Conservation (phyloP, 2,329 filamentous ascomycete genomes). For the Hypocrella siamensis region DNA sequence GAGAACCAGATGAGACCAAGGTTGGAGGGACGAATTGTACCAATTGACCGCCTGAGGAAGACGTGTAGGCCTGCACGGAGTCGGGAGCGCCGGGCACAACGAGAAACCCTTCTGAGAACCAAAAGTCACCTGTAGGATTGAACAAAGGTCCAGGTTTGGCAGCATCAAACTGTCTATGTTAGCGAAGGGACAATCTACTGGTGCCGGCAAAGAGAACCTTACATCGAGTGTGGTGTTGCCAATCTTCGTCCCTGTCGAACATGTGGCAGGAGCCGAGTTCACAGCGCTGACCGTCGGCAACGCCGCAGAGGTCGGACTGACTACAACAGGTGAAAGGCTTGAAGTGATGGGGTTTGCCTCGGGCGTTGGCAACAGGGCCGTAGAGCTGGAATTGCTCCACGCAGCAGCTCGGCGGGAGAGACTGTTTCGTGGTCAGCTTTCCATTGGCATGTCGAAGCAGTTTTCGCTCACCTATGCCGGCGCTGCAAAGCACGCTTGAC, state of each 20-base stretch:
- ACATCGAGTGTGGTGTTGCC: constrained; percentile 23
- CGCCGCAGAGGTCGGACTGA: neutral
- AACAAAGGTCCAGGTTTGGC: constrained; percentile 20
- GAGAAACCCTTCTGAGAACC: constrained; percentile 26
- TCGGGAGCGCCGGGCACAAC: constrained; percentile 19
- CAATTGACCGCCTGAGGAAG: constrained; percentile 23
- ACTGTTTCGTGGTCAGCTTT: constrained; percentile 6
- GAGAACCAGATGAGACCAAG: constrained; percentile 11
- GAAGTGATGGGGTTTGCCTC: neutral
- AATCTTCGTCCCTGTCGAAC: constrained; percentile 14
- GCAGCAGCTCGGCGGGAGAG: constrained; percentile 3
- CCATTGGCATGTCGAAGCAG: neutral
- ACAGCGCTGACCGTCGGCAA: constrained; percentile 1
- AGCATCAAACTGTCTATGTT: constrained; percentile 19
- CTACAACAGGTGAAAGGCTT: neutral
- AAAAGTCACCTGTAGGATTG: constrained; percentile 22
- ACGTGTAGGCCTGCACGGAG: constrained; percentile 15
- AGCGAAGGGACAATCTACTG: constrained; percentile 2
- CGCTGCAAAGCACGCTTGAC: constrained; percentile 12
- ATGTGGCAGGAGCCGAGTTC: constrained; percentile 10
- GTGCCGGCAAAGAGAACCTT: constrained; percentile 7
- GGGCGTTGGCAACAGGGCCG: neutral
- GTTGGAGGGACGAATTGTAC: constrained; percentile 23
- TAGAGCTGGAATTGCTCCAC: constrained; percentile 17
- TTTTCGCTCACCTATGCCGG: constrained; percentile 12